Conservation (phyloP, 2,329 filamentous ascomycete genomes). For the Fusarium caatingaense region DNA sequence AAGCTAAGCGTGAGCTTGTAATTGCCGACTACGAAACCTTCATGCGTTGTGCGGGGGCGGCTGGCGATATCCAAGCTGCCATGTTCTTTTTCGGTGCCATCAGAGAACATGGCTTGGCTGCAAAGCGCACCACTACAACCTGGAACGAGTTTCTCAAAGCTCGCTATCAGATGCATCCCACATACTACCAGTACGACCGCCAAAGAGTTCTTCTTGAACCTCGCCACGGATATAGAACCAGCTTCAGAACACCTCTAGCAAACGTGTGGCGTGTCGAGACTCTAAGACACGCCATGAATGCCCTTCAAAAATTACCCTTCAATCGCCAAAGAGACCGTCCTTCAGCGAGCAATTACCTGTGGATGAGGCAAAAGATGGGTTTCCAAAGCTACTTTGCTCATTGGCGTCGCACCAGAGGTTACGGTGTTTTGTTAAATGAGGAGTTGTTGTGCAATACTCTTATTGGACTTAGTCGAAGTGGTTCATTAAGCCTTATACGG, state of each 20-base stretch:
- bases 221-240: constrained; percentile 52
- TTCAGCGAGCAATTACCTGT: constrained; percentile 45
- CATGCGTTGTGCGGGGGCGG: constrained; percentile 61
- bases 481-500: constrained; percentile 50
- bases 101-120: constrained; percentile 40
- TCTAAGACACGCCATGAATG: constrained; percentile 48
- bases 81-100: constrained; percentile 52
- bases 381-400: constrained; percentile 45
- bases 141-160: constrained; percentile 62
- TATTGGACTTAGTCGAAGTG: constrained; percentile 56
- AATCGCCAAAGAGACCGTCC: constrained; percentile 42
- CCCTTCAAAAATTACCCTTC: constrained; percentile 46
- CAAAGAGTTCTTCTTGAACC: constrained; percentile 54
- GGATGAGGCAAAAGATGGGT: constrained; percentile 44
- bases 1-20: constrained; percentile 45
- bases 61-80: constrained; percentile 51
- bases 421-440: constrained; percentile 52
- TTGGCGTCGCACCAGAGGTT: constrained; percentile 43
- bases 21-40: constrained; percentile 58
- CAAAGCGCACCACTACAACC: constrained; percentile 48
- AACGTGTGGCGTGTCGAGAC: constrained; percentile 47
- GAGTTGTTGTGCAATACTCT: constrained; percentile 56
- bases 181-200: constrained; percentile 61
- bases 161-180: constrained; percentile 58
- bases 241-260: constrained; percentile 9